Conservation (phyloP, 805 yeast genomes). For the Candida oleophila region DNA sequence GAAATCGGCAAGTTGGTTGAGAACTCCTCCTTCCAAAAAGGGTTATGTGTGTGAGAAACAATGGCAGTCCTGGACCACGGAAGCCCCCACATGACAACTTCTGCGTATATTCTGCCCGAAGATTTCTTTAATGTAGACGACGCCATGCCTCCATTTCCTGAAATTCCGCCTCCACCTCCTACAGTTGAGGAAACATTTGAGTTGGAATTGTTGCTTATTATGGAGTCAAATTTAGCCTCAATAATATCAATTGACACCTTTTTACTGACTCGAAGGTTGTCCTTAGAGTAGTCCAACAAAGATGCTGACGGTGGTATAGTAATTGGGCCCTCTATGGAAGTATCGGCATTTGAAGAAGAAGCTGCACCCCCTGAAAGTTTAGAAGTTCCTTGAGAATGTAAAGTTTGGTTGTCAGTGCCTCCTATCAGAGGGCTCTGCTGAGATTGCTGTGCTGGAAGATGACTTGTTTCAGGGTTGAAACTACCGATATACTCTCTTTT, state of each 20-base stretch:
- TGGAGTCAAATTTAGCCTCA: conserved; percentile 56
- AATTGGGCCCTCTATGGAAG: conserved; percentile 3
- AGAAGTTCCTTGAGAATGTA: not conserved
- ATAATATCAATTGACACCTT: conserved; percentile 55
- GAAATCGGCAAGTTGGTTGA: conserved; percentile 57
- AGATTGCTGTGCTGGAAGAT: not conserved
- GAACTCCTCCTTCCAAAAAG: conserved; percentile 85
- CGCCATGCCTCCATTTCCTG: conserved; percentile 1
- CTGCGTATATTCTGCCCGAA: conserved; percentile 54
- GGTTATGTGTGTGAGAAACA: conserved; percentile 47
- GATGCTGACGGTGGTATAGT: conserved; percentile 7
- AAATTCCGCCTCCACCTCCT: conserved; percentile 1
- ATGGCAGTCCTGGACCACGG: conserved; percentile 79
- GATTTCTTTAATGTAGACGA: not conserved
- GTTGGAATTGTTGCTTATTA: not conserved
- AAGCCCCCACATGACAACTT: conserved; percentile 67
- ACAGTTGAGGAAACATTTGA: conserved; percentile 5
- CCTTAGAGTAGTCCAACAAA: conserved; percentile 19
- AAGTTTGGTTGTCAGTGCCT: not conserved
- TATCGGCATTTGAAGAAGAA: not conserved
- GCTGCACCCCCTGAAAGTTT: not conserved
- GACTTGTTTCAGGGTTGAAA: conserved; percentile 9
- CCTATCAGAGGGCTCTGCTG: conserved; percentile 1
- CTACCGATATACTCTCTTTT: conserved; percentile 53
- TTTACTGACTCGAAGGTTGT: conserved; percentile 53